These are phyloP conservation scores for Phialophora chinensis DNA, from an alignment of 2,329 filamentous ascomycete genomes.

Conservation along the genomic window DNA sequence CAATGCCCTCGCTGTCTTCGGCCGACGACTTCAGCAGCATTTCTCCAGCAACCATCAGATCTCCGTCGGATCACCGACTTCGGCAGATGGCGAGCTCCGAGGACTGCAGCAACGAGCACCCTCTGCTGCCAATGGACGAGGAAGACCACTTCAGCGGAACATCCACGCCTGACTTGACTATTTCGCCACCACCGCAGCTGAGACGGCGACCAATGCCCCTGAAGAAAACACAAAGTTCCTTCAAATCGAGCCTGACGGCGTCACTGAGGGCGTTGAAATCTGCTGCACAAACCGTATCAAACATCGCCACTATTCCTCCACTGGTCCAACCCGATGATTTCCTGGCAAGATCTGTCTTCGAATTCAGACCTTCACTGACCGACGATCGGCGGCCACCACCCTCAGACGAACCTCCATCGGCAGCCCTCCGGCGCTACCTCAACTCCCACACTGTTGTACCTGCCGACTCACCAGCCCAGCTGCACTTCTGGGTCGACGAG, in stretches of 20 bases:
- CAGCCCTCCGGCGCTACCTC: constrained; percentile 65
- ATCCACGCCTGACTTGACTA: constrained; percentile 25
- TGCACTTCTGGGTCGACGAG: constrained; percentile 52
- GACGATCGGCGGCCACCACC: constrained; percentile 66
- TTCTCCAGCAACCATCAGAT: constrained; percentile 49
- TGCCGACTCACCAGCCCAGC: constrained; percentile 50
- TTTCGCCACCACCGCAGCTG: constrained; percentile 41
- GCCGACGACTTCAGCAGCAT: constrained; percentile 56
- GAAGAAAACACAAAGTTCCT: constrained; percentile 49
- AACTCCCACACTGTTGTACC: constrained; percentile 53
- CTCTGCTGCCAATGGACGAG: constrained; percentile 54
- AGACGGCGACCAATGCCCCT: constrained; percentile 21
- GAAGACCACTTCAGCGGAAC: constrained; percentile 37
- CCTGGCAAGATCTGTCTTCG: constrained; percentile 63
- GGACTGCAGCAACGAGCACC: constrained; percentile 64
- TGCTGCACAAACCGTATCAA: constrained; percentile 66
- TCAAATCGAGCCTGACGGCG: constrained; percentile 69
- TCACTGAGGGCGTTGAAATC: constrained; percentile 67
- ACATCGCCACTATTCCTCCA: constrained; percentile 58
- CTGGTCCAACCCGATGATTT: constrained; percentile 63
- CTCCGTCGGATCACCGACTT: constrained; percentile 49
- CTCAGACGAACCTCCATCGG: constrained; percentile 59
- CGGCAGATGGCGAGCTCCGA: constrained; percentile 59
- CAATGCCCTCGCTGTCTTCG: constrained; percentile 60
- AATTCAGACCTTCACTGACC: constrained; percentile 62